Evolutionary conservation across 352 stramenopile genomes (phyloP), one percentile per base, ranked within the genome.

Genomic region (Globisporangium perplexum): DNA sequence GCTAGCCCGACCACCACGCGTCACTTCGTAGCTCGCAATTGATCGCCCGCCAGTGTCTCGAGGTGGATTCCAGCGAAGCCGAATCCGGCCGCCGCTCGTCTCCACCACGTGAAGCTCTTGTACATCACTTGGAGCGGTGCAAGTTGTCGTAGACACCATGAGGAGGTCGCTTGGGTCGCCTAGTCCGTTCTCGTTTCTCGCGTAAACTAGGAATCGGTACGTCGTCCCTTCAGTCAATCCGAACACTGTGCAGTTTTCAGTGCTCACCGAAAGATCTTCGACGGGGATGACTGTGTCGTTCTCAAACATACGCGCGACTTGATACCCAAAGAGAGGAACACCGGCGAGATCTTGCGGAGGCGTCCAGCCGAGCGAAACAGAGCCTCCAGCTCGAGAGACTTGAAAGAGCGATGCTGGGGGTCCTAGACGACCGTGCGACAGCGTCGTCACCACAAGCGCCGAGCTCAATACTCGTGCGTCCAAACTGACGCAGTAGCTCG

Each of bases 281-380:
- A 64, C 51, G 0, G 69, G 30, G 12, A 51, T 28, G 28, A 48
- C 52, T 15, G 44, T 38, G 14, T 31, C 50, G 4, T 59, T 46
- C 1, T 57, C 30, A n/a, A 30, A 39, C 7, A 69, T 6, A 5
- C 64, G 41, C 12, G 69, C 59, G 18, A 86, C 57, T 0, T 53
- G 48, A 36, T 84, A 87, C 12, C 69, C 69, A n/a, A 59, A 8
- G 2, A 86, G 52, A 7, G 50, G 49, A 20, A 84, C 31, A 7
- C 72, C 75, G n/a, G 77, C 77, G 2, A 85, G 47, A 12, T 88
- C 77, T 20, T 72, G 59, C 2, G 77, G 77, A 20, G 31, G 23
- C 11, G 47, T 62, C 77, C 77, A 88, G 5, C 58, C 65, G 46
- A 88, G 60, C 7, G 53, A 69, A 31, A 85, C 65, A 7, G 62